Conservation (phyloP, 352 stramenopile species). For the Phytopythium kandeliae region DNA sequence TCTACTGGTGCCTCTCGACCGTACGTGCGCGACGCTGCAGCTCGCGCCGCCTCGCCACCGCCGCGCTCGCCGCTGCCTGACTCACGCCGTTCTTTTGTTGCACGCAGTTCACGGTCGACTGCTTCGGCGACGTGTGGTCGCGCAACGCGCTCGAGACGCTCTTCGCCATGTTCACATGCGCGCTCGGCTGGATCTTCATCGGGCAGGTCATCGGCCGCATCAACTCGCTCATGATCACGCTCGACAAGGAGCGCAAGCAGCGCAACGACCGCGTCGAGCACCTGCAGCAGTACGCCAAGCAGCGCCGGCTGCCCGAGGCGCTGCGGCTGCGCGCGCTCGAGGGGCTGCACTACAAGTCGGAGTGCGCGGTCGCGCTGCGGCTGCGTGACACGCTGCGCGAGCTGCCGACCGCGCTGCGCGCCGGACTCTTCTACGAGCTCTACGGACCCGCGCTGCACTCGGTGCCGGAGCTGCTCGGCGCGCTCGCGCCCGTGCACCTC, state of each 20-base stretch:
- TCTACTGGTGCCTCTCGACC: conserved; percentile 73
- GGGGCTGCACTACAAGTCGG: conserved; percentile 45
- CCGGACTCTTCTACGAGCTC: conserved; percentile 49
- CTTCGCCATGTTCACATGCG: conserved; percentile 56
- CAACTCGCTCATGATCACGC: conserved; percentile 59
- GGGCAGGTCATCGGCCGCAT: conserved; percentile 68
- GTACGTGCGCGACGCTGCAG: conserved; percentile 26
- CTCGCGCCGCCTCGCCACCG: too few species aligned
- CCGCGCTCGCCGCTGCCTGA: too few species aligned
- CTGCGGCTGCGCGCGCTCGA: conserved; percentile 44
- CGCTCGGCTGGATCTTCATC: conserved; percentile 74
- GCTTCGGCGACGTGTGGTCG: conserved; percentile 64
- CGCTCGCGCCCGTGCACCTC: conserved; percentile 34
- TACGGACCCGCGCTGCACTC: conserved; percentile 28
- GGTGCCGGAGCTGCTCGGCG: conserved; percentile 26
- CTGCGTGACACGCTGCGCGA: conserved; percentile 36
- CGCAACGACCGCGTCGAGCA: conserved; percentile 44
- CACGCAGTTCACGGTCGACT: conserved; percentile 66
- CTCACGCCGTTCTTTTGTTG: not conserved
- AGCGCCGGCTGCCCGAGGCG: conserved; percentile 28
- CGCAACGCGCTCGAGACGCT: conserved; percentile 56
- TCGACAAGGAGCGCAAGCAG: conserved; percentile 54
- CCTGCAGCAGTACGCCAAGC: conserved; percentile 69
- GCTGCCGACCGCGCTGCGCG: conserved; percentile 27
- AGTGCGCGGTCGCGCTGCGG: conserved; percentile 37